A percentile compares a stretch with the other conserved stretches of the same genome.
phyloP scores from a whole-genome alignment of 2,329 filamentous ascomycete species.

The Akanthomyces muscarius region DNA sequence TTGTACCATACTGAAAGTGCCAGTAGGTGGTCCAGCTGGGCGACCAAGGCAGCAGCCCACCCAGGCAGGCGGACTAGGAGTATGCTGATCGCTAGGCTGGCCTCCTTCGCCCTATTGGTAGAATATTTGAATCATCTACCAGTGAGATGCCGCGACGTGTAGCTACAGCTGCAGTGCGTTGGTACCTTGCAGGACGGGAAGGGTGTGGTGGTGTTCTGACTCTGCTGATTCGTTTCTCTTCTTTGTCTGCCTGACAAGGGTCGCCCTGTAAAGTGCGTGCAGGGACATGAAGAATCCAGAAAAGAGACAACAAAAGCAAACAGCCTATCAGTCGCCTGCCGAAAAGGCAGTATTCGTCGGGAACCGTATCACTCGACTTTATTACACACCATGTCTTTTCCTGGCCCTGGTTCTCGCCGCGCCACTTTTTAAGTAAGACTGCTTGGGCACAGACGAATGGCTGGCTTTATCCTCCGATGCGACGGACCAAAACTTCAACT shows the following conservation, averaged over 20 bases:
- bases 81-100: background rate
- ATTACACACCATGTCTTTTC: too few relatives aligned
- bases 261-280: background rate
- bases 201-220: background rate
- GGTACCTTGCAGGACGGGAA: background rate
- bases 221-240: background rate
- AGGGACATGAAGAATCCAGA: background rate
- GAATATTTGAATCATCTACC: background rate
- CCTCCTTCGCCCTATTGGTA: background rate
- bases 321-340: background rate
- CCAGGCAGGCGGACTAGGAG: too few relatives aligned
- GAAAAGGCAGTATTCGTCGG: background rate
- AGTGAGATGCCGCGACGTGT: background rate
- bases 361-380: too few relatives aligned
- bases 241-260: background rate
- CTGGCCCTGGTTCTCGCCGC: too few relatives aligned
- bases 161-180: background rate
- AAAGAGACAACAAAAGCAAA: background rate
- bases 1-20: too few relatives aligned
- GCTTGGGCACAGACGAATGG: too few relatives aligned
- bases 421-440: too few relatives aligned
- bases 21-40: background rate
- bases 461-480: too few relatives aligned
- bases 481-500: too few relatives aligned
- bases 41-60: too few relatives aligned